Evolutionary conservation across 371 early-diverging fungal species (phyloP).

Genomic region (Mucor irregularis): DNA sequence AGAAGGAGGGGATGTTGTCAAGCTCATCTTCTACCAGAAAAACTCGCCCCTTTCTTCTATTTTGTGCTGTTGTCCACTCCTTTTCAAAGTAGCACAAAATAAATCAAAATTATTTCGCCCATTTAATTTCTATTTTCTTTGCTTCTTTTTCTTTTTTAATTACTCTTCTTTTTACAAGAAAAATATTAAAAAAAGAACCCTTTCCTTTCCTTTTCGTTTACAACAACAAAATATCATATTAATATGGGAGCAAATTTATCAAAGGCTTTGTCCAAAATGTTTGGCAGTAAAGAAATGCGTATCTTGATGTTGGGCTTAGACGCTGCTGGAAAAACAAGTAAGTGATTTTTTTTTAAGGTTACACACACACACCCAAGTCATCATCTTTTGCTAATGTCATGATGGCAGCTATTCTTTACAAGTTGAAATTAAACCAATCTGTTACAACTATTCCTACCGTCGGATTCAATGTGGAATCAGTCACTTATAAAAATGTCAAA

Average conservation of each 20-base stretch:
- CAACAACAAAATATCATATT: slow-evolving; percentile 1
- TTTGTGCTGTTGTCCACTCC: slow-evolving; percentile 3
- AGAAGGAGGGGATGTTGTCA: no score
- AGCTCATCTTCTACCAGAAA: neutral
- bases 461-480: slow-evolving; percentile 86
- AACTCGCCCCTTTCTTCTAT: neutral
- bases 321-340: slow-evolving; percentile 94
- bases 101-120: slow-evolving; percentile 8
- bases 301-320: slow-evolving; percentile 92
- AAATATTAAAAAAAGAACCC: slow-evolving; percentile 8
- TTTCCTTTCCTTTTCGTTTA: slow-evolving; percentile 17
- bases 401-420: slow-evolving; percentile 77
- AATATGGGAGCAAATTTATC: slow-evolving; percentile 61
- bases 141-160: slow-evolving; percentile 11
- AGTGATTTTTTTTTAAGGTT: slow-evolving; percentile 26
- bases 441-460: slow-evolving; percentile 89
- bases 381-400: neutral
- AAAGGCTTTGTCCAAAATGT: slow-evolving; percentile 62
- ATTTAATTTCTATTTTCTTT: slow-evolving; percentile 7
- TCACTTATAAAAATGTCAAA: slow-evolving; percentile 87
- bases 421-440: slow-evolving; percentile 83
- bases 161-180: no score
- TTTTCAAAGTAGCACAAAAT: slow-evolving; percentile 17
- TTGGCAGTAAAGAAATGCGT: slow-evolving; percentile 87
- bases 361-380: no score